These are phyloP conservation scores for Phytophthora sp. DNA, from an alignment of 352 stramenopile genomes.

Conservation along the genomic window DNA sequence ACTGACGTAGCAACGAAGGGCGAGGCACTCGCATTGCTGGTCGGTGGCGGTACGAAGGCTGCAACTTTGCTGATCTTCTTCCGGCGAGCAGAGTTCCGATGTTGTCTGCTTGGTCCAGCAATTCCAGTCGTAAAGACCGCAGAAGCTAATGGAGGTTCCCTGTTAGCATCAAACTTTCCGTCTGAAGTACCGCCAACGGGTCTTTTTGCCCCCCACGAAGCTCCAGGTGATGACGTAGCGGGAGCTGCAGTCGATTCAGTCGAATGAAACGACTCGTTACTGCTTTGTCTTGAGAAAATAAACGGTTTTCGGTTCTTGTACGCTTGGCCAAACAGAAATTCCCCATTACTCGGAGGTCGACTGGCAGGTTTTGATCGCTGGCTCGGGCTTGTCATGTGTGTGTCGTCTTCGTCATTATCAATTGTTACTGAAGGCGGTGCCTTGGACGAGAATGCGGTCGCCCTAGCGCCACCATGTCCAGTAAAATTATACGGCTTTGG, in stretches of 20 bases:
- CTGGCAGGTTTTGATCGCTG: background rate
- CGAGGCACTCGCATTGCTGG: background rate
- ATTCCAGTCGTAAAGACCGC: constrained; percentile 30
- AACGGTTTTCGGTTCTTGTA: constrained; percentile 42
- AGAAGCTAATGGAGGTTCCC: constrained; percentile 3
- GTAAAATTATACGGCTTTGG: constrained; percentile 34
- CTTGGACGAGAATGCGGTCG: constrained; percentile 4
- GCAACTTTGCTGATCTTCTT: constrained; percentile 21
- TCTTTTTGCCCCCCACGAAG: constrained; percentile 4
- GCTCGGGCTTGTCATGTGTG: constrained; percentile 25
- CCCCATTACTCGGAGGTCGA: constrained; percentile 4
- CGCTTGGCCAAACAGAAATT: constrained; percentile 36
- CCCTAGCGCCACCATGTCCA: background rate
- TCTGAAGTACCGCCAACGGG: background rate
- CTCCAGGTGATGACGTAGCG: background rate
- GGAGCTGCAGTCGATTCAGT: background rate
- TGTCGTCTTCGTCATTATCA: constrained; percentile 7
- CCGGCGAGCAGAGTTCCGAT: constrained; percentile 18
- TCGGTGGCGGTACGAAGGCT: constrained; percentile 7
- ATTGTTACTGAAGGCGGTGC: background rate
- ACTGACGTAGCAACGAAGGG: constrained; percentile 1
- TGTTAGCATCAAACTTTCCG: constrained; percentile 1
- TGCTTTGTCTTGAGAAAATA: constrained; percentile 15
- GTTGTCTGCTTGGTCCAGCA: constrained; percentile 10
- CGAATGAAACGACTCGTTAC: constrained; percentile 9